Evolutionary conservation across 441 rosid genomes (phyloP), one percentile per base, ranked within the genome.

Genomic region (Iberis amara): DNA sequence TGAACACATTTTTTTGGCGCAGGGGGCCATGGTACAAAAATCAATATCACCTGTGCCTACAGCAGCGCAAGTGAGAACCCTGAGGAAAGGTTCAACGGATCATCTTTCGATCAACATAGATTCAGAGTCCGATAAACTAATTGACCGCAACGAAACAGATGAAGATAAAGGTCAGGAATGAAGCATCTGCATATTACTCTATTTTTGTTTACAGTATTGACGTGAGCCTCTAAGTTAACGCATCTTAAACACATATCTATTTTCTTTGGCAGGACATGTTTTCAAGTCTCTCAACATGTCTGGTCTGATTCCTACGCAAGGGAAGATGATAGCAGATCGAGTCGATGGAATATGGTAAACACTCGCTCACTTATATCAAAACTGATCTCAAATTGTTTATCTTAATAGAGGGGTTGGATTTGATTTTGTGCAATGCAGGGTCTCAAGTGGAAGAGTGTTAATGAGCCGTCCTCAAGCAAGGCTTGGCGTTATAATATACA

Each of bases 221-320:
- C 27, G 8, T 35, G 26, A 11, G 10, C 40, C 46, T 36, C 40
- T 26, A 13, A 30, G 11, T 33, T 43, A 10, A 30, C 42, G 37
- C 46, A 53, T 47, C 46, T 53, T 37, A 57, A 47, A 52, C 51
- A 33, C 11, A 12, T 28, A 7, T 39, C 31, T 8, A n/a, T n/a
- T 8, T 35, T 66, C 41, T 57, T 45, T 68, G 14, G 54, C 86
- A 91, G 95, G 96, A 69, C 96, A 83, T 54, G 71, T 70, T 41
- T 87, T 87, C 79, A 91, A 83, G 77, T 83, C 95, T 47, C 89
- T 91, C 41, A 87, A 73, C 67, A 76, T 90, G 68, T 77, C 94
- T 3, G 95, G 98, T 64, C 82, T 85, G 49, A 68, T 88, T 55
- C 96, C 98, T 24, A 75, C 57, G 56, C 95, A 83, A 83, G 98